Base-by-base conservation (phyloP, 2,329 filamentous ascomycete species). In the Parastagonospora avenae region DNA sequence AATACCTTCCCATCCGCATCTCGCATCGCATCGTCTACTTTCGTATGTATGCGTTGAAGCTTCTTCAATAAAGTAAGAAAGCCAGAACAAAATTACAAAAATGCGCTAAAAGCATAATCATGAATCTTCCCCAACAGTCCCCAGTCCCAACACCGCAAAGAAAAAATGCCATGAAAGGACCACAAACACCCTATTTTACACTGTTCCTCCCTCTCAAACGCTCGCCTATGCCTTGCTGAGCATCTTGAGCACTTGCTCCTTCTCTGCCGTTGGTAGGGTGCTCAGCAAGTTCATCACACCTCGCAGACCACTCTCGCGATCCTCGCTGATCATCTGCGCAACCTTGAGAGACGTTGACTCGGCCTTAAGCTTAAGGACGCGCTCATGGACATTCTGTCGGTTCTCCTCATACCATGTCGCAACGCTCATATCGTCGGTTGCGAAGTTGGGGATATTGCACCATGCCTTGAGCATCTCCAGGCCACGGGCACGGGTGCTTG, bases 391-490 rank as follows among this genome's bases (percentile, higher is more conserved):
- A 35, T 80, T 78, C 81, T 93, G 91, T 71, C 91, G 83, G 79
- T 97, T 94, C 78, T 93, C 88, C 81, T 99, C 94, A 73, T 97
- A 97, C 94, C 94, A 99, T 64, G 88, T 83, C 4, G 92, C 91
- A 27, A 97, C 94, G 61, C 86, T 87, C 64, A 85, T 85, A 74
- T 99, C 94, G 57, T 91, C 86, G 52, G 82, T 83, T 48, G 89
- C 85, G 74, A 96, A 96, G 62, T 90, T 83, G 37, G 85, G 77
- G 51, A 97, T 81, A 41, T 83, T 87, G 37, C 87, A 91, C 91
- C 94, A 97, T 33, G 91, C 88, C 74, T 88, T 85, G 40, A 99
- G 84, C 56, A 88, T 85, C 66, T 85, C 83, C 49, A 97, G 80
- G 76, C 92, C 87, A 50, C 82, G 80, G 27, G 82, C 79, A 47